Base-by-base conservation (phyloP, 192 early-diverging fungal genomes). In the Umbelopsis sp. region DNA sequence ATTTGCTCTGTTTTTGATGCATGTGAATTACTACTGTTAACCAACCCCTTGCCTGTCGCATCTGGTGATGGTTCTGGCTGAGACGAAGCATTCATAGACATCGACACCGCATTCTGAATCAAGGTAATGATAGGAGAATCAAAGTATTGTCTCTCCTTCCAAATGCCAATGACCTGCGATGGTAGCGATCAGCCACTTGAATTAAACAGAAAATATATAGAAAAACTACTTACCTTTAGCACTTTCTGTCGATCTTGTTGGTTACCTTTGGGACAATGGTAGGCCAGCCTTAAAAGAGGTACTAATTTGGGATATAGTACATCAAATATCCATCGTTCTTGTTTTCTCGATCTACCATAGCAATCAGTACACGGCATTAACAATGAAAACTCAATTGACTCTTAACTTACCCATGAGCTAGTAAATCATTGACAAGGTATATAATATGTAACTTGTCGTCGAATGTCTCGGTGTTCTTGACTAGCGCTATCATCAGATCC, bases 401-500 rank as follows among this genome's bases (percentile, higher is more conserved):
- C 16, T 10, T 16, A 22, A n/a, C 15, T 52, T 78, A 82, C 84
- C 81, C 79, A 64, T 86, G 81, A 20, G 80, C 84, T 22, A 86
- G 68, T 18, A 86, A 73, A 50, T 86, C 85, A 64, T 86, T 86
- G 23, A 81, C 64, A 18, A 86, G 77, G 49, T 86, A 86, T 16
- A 86, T 69, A 20, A 86, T 67, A 21, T 86, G 85, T 11, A 86
- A 45, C 35, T 77, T 82, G 18, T 86, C 83, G 12, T 81, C 65
- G 55, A 84, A 84, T 13, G 75, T 67, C 4, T 67, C 20, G 4
- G 74, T 76, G 11, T 81, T 74, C 25, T 71, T 78, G 0, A 81
- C 70, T 10, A 86, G 69, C 8, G 82, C 71, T 13, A 82, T 72
- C 18, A 86, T 33, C 50, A 80, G 74, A 18, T 82, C 72, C 22